Evolutionary conservation across 1,139 yeast genomes (phyloP), one percentile per base, ranked within the genome.

Genomic region (Suhomyces panamericanus): DNA sequence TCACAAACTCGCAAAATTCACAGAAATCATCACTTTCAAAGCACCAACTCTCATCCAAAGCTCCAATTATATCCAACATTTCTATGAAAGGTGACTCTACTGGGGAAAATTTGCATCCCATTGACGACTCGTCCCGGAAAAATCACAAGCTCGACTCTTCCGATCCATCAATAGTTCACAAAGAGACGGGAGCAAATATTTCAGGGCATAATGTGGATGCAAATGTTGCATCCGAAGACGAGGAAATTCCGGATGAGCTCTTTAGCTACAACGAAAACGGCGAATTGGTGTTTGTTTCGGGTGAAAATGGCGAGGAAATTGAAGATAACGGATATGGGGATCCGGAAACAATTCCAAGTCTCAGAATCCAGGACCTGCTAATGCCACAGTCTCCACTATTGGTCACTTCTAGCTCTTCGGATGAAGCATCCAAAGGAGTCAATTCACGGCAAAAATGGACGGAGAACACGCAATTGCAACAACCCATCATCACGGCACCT

Each of bases 181-280:
- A 17, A 32, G 24, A 32, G 34, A 8, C 34, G 4, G 20, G 13
- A n/a, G 16, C 11, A 16, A 26, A 34, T 13, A 27, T 9, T 6
- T 27, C 29, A 24, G 36, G 4, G 20, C 8, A 34, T 24, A 24
- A 34, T 27, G 30, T 22, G 36, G 30, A 6, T 15, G 29, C 14
- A 34, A 24, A 9, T 9, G 13, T 13, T 16, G 12, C 29, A 11
- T 26, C n/a, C n/a, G 32, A 13, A 15, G 39, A 31, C 3, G 47
- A 42, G n/a, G 56, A 54, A 6, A 17, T 57, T 11, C 54, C 60
- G n/a, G 55, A 53, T 32, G 46, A 48, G 15, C 29, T 50, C 39
- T 63, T 64, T 39, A 38, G 44, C 6, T 37, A 46, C 6, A 49
- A 54, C 35, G 56, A 49, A 4, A 36, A 52, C 24, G 67, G 67